A percentile compares a stretch with the other conserved stretches of the same genome.
Evolutionary conservation across 2,329 filamentous ascomycete genomes (phyloP).

Genomic region (Xylariaceae sp.): DNA sequence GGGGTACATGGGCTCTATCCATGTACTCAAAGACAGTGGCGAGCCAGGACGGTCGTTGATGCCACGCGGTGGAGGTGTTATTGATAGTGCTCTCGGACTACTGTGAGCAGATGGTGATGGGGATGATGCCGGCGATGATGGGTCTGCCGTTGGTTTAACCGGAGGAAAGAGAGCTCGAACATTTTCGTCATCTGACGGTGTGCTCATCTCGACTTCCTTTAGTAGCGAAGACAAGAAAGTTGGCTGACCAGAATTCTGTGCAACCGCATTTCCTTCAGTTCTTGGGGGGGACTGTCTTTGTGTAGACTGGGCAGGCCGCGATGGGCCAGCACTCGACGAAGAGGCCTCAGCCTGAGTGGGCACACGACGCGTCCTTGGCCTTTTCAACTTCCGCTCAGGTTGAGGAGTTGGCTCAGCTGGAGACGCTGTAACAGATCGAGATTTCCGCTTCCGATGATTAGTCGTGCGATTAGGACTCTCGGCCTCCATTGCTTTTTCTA

Average conservation of each 20-base stretch:
- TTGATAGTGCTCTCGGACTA: constrained; percentile 63
- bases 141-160: constrained; percentile 27
- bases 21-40: constrained; percentile 61
- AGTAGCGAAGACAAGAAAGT: constrained; percentile 84
- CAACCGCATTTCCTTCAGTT: constrained; percentile 6
- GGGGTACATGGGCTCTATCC: constrained; percentile 69
- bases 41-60: constrained; percentile 61
- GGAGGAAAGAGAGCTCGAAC: constrained; percentile 35
- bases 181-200: constrained; percentile 54
- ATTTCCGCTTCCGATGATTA: constrained; percentile 68
- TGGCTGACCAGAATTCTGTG: constrained; percentile 44
- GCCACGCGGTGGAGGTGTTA: constrained; percentile 64
- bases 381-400: constrained; percentile 79
- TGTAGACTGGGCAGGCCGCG: constrained; percentile 8
- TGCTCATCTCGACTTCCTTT: constrained; percentile 75
- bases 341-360: constrained; percentile 45
- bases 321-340: constrained; percentile 27
- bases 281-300: constrained; percentile 5
- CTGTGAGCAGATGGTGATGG: constrained; percentile 60
- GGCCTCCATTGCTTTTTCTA: constrained; percentile 76
- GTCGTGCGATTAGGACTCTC: constrained; percentile 41
- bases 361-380: constrained; percentile 72
- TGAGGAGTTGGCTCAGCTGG: constrained; percentile 64
- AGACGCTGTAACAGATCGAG: constrained; percentile 65
- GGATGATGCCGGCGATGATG: constrained; percentile 63